Evolutionary conservation across 495 filamentous ascomycete genomes (phyloP), one percentile per base, ranked within the genome.

Genomic region (Penicillium canariense): DNA sequence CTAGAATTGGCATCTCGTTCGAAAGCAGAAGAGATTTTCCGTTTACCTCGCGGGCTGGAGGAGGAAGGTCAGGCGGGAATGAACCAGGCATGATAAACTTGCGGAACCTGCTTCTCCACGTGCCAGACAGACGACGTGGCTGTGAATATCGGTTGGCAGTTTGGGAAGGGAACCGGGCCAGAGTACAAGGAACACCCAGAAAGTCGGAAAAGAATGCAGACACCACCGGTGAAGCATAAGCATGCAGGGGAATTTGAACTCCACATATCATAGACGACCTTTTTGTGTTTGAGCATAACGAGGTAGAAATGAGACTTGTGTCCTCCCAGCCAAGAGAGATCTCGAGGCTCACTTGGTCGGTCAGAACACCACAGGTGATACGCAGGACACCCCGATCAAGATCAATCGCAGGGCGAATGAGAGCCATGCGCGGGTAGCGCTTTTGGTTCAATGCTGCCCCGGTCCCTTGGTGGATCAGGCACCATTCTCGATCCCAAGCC

Each of bases 401-500:
- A 55, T 95, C 87, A 17, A 96, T 71, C 1, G 48, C 63, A 4
- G 92, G 90, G 32, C 80, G 76, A 35, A 97, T 80, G 10, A 96
- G 78, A 4, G 89, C 85, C 91, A 97, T 96, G 15, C 76, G 79
- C 2, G 89, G 89, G 62, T 95, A 84, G 50, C 82, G 76, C 69
- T 96, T 96, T 66, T 95, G 90, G 56, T 80, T 92, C 44, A 97
- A 70, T 0, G 85, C 88, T 42, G 82, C 82, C 0, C 85, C 85
- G 2, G 90, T 91, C 8, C 89, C 88, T 62, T 86, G 83, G 65
- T 96, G 90, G 14, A 97, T 80, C 14, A 97, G 70, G 64, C 90
- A 96, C 92, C 92, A 97, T 70, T 97, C 92, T 46, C 91, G 75
- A 67, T 97, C 92, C 91, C 91, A 96, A 15, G 85, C 87, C 5